phyloP scores from a whole-genome alignment of 1,284 basidiomycete genomes.

The Ganoderma leucocontextum region DNA sequence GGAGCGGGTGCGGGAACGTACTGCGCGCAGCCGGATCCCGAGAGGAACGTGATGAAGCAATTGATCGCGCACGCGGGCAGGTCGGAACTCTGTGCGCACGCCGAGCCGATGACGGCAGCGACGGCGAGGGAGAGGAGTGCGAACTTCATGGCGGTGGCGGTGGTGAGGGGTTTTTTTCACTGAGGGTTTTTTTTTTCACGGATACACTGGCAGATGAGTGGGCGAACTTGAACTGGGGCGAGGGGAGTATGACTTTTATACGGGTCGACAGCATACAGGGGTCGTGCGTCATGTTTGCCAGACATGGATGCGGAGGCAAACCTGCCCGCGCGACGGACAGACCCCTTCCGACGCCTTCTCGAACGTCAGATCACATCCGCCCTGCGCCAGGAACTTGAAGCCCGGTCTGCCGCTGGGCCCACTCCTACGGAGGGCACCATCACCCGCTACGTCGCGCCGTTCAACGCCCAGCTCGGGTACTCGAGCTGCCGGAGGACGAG shows the following conservation, averaged over 20 bases:
- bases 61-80: neutral
- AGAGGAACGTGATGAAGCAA: neutral
- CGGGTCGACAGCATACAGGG: neutral
- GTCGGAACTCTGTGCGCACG: neutral
- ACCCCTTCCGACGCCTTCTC: neutral
- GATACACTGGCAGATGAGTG: neutral
- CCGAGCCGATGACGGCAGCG: neutral
- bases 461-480: conserved; percentile 35
- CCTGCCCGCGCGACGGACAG: neutral
- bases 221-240: neutral
- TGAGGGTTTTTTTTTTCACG: too few relatives aligned
- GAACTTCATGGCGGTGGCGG: neutral
- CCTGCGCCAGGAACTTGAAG: neutral
- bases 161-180: too few relatives aligned
- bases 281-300: neutral
- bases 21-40: neutral
- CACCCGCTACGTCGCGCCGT: conserved; percentile 31
- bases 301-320: neutral
- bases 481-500: conserved; percentile 37
- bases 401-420: neutral
- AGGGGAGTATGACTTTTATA: neutral
- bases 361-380: neutral
- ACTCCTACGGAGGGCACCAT: conserved; percentile 38
- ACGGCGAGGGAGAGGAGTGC: neutral
- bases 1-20: neutral